phyloP scores from a whole-genome alignment of 116 monocot genomes.

The Trichopus zeylanicus region DNA sequence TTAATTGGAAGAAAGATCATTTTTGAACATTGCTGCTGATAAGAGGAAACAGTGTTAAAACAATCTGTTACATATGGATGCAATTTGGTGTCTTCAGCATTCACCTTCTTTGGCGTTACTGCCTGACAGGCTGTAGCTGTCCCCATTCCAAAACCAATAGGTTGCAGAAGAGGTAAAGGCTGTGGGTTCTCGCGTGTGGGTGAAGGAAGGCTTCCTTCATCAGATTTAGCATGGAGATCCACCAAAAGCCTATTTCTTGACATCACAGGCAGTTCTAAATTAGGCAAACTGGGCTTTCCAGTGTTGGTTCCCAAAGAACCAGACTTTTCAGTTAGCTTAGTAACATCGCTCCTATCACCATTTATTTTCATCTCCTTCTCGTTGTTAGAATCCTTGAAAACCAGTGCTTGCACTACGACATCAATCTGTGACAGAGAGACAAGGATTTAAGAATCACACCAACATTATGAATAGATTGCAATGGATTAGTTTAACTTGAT shows the following conservation, averaged over 20 bases:
- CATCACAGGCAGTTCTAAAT: conserved; percentile 23
- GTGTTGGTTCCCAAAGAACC: conserved; percentile 6
- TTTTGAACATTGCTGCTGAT: conserved; percentile 68
- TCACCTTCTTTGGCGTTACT: conserved; percentile 8
- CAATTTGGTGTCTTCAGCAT: conserved; percentile 10
- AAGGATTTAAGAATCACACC: too few species aligned
- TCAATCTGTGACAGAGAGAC: conserved; percentile 43
- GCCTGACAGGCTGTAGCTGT: conserved; percentile 1
- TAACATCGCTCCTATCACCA: not conserved
- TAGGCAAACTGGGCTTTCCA: conserved; percentile 16
- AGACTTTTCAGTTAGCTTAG: conserved; percentile 5
- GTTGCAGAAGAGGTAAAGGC: conserved; percentile 31
- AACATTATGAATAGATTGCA: too few species aligned
- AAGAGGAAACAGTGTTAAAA: conserved; percentile 68
- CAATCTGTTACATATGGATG: conserved; percentile 67
- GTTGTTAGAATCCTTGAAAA: conserved; percentile 24
- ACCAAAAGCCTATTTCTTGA: conserved; percentile 47
- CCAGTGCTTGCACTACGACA: conserved; percentile 31
- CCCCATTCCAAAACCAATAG: conserved; percentile 16
- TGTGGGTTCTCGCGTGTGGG: conserved; percentile 54
- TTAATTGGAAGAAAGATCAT: conserved; percentile 35
- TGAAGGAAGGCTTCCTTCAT: conserved; percentile 85
- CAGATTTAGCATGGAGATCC: conserved; percentile 83
- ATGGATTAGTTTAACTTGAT: too few species aligned
- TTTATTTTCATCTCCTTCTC: conserved; percentile 11